Percentiles rank a stretch among this genome's conserved stretches.
These are phyloP conservation scores for Dictyostelium intermedium DNA, from an alignment of 78 protist genomes.

Conservation along the genomic window DNA sequence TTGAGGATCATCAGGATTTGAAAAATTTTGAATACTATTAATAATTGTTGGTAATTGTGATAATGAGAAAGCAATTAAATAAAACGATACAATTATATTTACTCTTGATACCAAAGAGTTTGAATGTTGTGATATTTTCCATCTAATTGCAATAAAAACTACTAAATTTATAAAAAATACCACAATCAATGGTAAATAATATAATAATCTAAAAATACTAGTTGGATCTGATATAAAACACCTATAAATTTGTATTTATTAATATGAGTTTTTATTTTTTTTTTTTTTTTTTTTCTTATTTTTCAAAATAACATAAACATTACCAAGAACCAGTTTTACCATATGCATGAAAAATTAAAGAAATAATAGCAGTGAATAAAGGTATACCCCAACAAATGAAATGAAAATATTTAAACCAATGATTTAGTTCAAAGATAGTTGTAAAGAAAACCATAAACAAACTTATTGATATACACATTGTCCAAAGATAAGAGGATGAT, in stretches of 20 bases:
- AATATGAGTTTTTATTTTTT: not conserved
- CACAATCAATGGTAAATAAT: slow-evolving; percentile 42
- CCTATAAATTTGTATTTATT: not conserved
- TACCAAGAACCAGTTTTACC: slow-evolving; percentile 66
- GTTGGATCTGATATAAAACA: slow-evolving; percentile 58
- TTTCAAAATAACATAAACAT: not conserved
- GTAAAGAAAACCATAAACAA: slow-evolving; percentile 44
- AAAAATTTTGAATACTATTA: slow-evolving; percentile 73
- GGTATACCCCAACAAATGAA: slow-evolving; percentile 62
- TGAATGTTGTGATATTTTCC: slow-evolving; percentile 56
- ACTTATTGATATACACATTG: slow-evolving; percentile 52
- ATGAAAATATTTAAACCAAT: slow-evolving; percentile 36
- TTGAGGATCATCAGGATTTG: slow-evolving; percentile 49
- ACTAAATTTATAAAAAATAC: slow-evolving; percentile 56
- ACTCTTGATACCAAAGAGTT: slow-evolving; percentile 55
- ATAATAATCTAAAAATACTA: slow-evolving; percentile 34
- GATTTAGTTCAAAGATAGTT: slow-evolving; percentile 6
- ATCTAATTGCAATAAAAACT: slow-evolving; percentile 47
- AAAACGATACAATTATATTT: slow-evolving; percentile 69
- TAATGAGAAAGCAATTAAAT: slow-evolving; percentile 67
- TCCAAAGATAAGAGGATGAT: slow-evolving; percentile 62
- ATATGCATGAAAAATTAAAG: slow-evolving; percentile 45
- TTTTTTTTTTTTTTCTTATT: no score
- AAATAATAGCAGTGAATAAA: slow-evolving; percentile 14
- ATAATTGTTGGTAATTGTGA: slow-evolving; percentile 79